phyloP scores from a whole-genome alignment of 2,329 filamentous ascomycete genomes.

The Madurella mycetomatis region DNA sequence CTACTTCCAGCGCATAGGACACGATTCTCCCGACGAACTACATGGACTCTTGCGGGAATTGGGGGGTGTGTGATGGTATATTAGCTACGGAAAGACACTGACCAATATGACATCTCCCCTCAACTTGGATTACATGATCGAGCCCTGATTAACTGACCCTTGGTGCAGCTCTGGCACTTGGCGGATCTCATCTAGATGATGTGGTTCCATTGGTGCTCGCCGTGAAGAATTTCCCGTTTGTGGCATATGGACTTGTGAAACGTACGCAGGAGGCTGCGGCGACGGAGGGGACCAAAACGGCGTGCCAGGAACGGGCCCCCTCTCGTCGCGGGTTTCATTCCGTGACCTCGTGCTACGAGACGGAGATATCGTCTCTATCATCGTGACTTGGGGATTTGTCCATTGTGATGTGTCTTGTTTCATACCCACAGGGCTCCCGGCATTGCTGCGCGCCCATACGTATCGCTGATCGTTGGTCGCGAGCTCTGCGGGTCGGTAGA shows the following conservation, averaged over 20 bases:
- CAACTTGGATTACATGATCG: background rate
- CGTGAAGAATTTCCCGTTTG: background rate
- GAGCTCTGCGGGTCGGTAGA: constrained; percentile 1
- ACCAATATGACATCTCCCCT: too few relatives aligned
- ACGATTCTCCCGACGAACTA: constrained; percentile 2
- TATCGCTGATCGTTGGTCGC: background rate
- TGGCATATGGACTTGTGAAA: background rate
- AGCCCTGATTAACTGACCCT: background rate
- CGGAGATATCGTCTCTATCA: too few relatives aligned
- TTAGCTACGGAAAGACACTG: background rate
- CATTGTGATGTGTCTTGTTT: background rate
- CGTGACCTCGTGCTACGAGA: background rate
- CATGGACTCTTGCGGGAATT: constrained; percentile 6
- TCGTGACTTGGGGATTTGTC: background rate
- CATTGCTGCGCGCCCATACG: background rate
- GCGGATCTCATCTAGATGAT: background rate
- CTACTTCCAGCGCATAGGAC: constrained; percentile 5
- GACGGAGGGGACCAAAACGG: background rate
- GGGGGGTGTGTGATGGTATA: background rate
- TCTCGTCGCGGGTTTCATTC: background rate
- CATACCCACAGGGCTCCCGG: background rate
- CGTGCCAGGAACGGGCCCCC: background rate
- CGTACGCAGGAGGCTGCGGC: background rate
- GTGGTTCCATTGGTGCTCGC: background rate
- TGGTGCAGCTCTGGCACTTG: background rate